phyloP scores from a whole-genome alignment of 2,329 filamentous ascomycete genomes.

The Achaetomium macrosporum region DNA sequence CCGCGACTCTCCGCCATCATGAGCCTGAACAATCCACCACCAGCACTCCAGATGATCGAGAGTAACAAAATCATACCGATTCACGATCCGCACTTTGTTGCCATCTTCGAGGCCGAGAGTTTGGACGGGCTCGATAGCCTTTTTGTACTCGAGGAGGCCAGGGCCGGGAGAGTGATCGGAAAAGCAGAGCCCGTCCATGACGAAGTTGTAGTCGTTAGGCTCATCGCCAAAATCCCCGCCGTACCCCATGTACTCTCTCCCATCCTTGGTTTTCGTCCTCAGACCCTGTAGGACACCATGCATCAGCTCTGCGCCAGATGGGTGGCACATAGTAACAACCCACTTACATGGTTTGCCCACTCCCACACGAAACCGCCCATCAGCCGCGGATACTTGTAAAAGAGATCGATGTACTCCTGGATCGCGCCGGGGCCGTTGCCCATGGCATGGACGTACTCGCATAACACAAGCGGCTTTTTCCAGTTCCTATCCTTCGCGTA shows the following conservation, averaged over 20 bases:
- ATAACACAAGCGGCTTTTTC: conserved; percentile 49
- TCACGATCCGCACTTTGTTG: conserved; percentile 41
- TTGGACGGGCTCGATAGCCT: conserved; percentile 54
- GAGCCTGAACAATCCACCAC: conserved; percentile 39
- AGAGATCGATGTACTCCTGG: conserved; percentile 58
- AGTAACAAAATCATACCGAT: conserved; percentile 49
- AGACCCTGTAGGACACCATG: conserved; percentile 29
- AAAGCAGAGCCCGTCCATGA: conserved; percentile 45
- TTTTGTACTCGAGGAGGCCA: conserved; percentile 50
- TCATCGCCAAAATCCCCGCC: conserved; percentile 52
- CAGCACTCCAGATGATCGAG: conserved; percentile 45
- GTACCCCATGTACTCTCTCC: conserved; percentile 46
- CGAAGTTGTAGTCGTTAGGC: conserved; percentile 51
- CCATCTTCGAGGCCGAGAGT: conserved; percentile 38
- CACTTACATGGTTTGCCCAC: conserved; percentile 49
- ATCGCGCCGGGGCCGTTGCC: conserved; percentile 62
- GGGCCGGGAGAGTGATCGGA: conserved; percentile 46
- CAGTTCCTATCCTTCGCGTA: conserved; percentile 33
- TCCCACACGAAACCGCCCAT: conserved; percentile 61
- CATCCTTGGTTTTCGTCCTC: conserved; percentile 36
- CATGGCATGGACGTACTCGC: conserved; percentile 54
- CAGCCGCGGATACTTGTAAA: conserved; percentile 50
- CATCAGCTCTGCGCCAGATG: neutral
- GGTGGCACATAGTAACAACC: neutral
- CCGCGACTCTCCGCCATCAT: conserved; percentile 25